Percentiles rank a stretch among this genome's conserved stretches.
Evolutionary conservation across 2,329 filamentous ascomycete genomes (phyloP).

Genomic region (Dactylellina drechsleri): DNA sequence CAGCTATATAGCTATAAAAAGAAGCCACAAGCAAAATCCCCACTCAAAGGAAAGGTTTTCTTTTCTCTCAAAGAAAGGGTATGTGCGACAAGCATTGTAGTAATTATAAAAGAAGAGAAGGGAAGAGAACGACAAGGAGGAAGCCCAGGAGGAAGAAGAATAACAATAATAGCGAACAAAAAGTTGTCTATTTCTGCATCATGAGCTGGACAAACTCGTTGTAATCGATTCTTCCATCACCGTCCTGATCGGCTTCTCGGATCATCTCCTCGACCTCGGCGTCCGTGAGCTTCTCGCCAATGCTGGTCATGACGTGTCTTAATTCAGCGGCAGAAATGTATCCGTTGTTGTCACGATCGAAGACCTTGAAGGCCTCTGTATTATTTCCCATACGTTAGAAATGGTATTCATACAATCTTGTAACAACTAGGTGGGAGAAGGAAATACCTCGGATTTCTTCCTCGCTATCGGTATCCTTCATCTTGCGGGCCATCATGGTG

Average conservation of each 20-base stretch:
- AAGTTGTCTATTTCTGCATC: slow-evolving; percentile 84
- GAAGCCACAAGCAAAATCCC: background rate
- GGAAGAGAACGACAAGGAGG: too few species aligned
- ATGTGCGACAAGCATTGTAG: background rate
- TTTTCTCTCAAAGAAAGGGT: background rate
- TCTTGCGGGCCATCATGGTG: slow-evolving; percentile 93
- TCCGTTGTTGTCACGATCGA: slow-evolving; percentile 90
- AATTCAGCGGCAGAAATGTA: slow-evolving; percentile 90
- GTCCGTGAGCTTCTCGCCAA: slow-evolving; percentile 89
- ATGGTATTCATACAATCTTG: too few species aligned
- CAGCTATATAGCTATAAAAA: too few species aligned
- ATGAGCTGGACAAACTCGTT: slow-evolving; percentile 94
- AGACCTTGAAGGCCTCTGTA: slow-evolving; percentile 67
- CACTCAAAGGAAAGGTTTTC: slow-evolving; percentile 5
- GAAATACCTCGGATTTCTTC: slow-evolving; percentile 77
- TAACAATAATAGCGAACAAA: background rate
- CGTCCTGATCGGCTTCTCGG: slow-evolving; percentile 87
- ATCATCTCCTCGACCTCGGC: slow-evolving; percentile 95
- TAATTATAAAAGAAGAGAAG: too few species aligned
- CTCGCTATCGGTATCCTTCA: slow-evolving; percentile 92
- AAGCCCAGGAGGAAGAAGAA: too few species aligned
- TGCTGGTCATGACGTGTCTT: slow-evolving; percentile 90
- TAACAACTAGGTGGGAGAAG: slow-evolving; percentile 11
- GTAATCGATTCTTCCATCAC: slow-evolving; percentile 88
- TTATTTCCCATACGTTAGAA: background rate